A percentile compares a stretch with the other conserved stretches of the same genome.
These are phyloP conservation scores for Phytophthora sansomeana DNA, from an alignment of 352 stramenopile species.

Conservation along the genomic window DNA sequence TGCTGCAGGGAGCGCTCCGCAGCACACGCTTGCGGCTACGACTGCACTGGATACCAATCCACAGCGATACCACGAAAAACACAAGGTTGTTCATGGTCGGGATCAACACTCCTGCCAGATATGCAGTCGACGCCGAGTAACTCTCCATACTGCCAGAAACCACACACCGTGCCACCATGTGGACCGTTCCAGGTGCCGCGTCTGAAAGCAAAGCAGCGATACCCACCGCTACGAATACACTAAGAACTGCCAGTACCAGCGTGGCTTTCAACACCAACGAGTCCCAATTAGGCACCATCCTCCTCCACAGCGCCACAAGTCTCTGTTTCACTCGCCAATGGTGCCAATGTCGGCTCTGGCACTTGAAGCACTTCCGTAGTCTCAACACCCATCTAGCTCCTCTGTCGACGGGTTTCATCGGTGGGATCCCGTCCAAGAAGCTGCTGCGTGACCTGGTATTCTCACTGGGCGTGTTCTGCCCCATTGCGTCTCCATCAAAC, in stretches of 20 bases:
- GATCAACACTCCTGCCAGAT: constrained; percentile 61
- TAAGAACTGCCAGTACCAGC: constrained; percentile 58
- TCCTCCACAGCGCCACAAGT: constrained; percentile 56
- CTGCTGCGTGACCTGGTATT: constrained; percentile 35
- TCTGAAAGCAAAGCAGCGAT: constrained; percentile 48
- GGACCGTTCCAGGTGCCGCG: constrained; percentile 30
- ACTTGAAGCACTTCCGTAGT: constrained; percentile 35
- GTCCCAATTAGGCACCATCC: constrained; percentile 77
- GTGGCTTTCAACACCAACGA: constrained; percentile 71
- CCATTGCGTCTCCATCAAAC: constrained; percentile 39
- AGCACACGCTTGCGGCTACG: constrained; percentile 77
- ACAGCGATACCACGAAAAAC: constrained; percentile 70
- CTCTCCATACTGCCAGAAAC: constrained; percentile 37
- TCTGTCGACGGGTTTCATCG: constrained; percentile 35
- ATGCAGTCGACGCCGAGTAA: constrained; percentile 48
- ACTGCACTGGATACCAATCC: constrained; percentile 81
- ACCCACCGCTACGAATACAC: constrained; percentile 51
- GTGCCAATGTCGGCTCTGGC: constrained; percentile 23
- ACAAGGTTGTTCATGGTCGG: constrained; percentile 75
- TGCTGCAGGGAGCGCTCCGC: constrained; percentile 60
- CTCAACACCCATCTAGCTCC: constrained; percentile 24
- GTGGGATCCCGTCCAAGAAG: constrained; percentile 38
- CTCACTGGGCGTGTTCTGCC: constrained; percentile 43
- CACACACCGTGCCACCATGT: constrained; percentile 55
- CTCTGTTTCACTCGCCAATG: constrained; percentile 32